Evolutionary conservation across 176 grass and related monocot genomes (phyloP).

Genomic region (Zea luxurians): DNA sequence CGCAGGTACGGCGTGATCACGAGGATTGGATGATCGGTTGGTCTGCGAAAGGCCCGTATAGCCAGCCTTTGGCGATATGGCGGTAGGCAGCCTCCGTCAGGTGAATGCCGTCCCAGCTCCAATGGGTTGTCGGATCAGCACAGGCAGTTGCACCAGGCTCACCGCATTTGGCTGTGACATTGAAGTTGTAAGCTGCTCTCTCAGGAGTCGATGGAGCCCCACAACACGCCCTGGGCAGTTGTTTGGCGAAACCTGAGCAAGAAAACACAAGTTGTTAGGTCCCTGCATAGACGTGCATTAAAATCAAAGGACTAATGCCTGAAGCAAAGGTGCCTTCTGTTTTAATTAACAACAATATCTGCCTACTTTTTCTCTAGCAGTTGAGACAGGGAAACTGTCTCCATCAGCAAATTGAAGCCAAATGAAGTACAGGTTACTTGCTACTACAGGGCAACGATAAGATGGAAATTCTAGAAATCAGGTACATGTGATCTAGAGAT

Average conservation of each 20-base stretch:
- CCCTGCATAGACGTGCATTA: background rate
- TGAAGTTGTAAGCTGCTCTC: constrained; percentile 62
- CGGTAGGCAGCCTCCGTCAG: constrained; percentile 62
- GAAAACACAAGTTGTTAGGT: constrained; percentile 32
- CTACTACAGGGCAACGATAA: background rate
- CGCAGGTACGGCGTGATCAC: constrained; percentile 27
- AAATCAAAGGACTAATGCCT: constrained; percentile 15
- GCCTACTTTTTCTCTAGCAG: constrained; percentile 5
- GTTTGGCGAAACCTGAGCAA: constrained; percentile 53
- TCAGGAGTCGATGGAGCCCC: constrained; percentile 48
- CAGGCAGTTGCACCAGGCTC: constrained; percentile 54
- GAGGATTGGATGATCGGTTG: constrained; percentile 55
- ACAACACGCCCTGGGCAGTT: constrained; percentile 54
- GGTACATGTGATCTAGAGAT: constrained; percentile 28
- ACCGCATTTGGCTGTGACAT: constrained; percentile 49
- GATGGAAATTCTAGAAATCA: constrained; percentile 31
- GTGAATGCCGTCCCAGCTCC: constrained; percentile 73
- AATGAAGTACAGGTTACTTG: constrained; percentile 16
- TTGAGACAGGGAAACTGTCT: constrained; percentile 28
- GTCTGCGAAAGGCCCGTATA: constrained; percentile 51
- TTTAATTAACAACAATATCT: constrained; percentile 31
- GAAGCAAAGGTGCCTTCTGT: constrained; percentile 26
- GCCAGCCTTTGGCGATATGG: constrained; percentile 62
- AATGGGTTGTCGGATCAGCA: constrained; percentile 51
- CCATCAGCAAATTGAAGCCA: constrained; percentile 26